Conservation (phyloP, 768 basidiomycete genomes). For the Boletellus sp. region DNA sequence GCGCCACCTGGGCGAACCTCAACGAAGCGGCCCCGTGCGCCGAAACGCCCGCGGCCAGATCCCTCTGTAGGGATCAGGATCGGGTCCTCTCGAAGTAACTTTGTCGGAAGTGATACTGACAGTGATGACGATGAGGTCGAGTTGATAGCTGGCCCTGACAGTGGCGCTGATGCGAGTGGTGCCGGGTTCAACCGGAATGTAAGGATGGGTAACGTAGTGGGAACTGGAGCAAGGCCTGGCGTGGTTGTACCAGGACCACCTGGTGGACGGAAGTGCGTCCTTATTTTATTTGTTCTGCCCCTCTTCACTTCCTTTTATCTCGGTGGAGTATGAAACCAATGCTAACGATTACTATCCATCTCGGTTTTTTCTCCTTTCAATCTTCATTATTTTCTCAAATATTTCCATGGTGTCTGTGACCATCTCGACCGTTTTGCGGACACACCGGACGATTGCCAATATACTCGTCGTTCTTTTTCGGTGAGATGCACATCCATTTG, state of each 20-base stretch:
- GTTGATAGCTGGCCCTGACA: conserved; percentile 15
- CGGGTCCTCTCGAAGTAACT: neutral
- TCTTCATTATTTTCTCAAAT: neutral
- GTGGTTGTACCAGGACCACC: conserved; percentile 10
- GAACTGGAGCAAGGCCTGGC: conserved; percentile 5
- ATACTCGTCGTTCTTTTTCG: neutral
- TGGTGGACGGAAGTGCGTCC: conserved; percentile 28
- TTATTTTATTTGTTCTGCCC: neutral
- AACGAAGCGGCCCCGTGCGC: conserved; percentile 18
- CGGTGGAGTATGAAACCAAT: neutral
- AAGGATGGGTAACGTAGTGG: neutral
- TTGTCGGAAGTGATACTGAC: conserved; percentile 27
- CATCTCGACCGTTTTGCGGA: neutral
- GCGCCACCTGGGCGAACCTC: conserved; percentile 8
- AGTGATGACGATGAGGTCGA: conserved; percentile 32
- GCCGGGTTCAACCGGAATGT: neutral
- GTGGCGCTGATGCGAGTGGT: neutral
- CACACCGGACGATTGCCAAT: neutral
- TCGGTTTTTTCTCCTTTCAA: neutral
- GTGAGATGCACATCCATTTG: neutral
- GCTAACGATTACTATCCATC: conserved; percentile 9
- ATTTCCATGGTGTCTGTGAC: neutral
- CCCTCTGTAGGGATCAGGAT: neutral
- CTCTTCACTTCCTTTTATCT: too few relatives aligned
- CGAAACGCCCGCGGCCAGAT: conserved; percentile 20